Conservation (phyloP, 148 eudicot genomes). For the Chenopodium berlandieri region DNA sequence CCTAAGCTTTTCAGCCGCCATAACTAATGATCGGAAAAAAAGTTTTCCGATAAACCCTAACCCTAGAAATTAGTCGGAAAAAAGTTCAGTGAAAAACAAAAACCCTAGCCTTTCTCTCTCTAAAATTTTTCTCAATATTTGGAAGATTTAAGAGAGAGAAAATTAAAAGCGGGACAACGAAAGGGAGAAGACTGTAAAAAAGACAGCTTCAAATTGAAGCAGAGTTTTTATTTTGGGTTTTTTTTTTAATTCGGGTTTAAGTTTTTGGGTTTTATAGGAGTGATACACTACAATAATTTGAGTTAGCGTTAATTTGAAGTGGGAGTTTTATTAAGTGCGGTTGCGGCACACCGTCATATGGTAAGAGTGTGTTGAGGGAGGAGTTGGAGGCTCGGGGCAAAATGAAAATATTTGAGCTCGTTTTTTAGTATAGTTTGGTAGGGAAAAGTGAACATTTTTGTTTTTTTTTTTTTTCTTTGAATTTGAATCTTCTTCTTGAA, state of each 20-base stretch:
- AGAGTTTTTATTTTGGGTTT: slow-evolving; percentile 22
- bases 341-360: no score
- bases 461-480: background rate
- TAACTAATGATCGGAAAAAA: slow-evolving; percentile 26
- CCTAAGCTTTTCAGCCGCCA: slow-evolving; percentile 92
- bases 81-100: slow-evolving; percentile 1
- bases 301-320: slow-evolving; percentile 25
- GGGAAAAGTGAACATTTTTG: background rate
- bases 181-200: slow-evolving; percentile 7
- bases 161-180: slow-evolving; percentile 27
- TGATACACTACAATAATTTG: background rate
- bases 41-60: slow-evolving; percentile 33
- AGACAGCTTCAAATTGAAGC: slow-evolving; percentile 77
- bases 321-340: background rate
- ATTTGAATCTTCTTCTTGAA: slow-evolving; percentile 13
- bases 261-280: background rate
- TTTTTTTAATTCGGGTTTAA: background rate
- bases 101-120: slow-evolving; percentile 38
- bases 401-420: background rate
- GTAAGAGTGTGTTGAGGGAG: background rate
- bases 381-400: no score
- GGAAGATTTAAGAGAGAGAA: slow-evolving; percentile 17
- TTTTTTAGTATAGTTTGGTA: background rate
- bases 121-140: background rate
- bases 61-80: slow-evolving; percentile 10